A percentile compares a stretch with the other conserved stretches of the same genome.
These are phyloP conservation scores for Crithidia fasciculata DNA, from an alignment of 208 protist genomes.

Conservation along the genomic window DNA sequence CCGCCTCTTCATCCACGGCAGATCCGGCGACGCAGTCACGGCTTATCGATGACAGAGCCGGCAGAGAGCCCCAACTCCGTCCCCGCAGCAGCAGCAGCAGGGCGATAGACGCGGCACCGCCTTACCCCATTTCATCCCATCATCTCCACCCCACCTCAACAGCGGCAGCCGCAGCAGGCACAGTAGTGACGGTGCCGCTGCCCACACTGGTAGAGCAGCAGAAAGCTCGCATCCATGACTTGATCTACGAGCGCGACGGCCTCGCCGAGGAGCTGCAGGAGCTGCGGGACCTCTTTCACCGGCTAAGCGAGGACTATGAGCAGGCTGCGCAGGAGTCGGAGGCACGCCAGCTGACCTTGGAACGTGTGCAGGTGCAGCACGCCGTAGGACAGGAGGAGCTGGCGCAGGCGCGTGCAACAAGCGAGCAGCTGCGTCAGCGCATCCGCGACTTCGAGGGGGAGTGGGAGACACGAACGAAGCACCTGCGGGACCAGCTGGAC, in stretches of 20 bases:
- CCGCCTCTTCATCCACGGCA: neutral
- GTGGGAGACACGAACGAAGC: constrained; percentile 41
- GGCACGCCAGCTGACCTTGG: constrained; percentile 22
- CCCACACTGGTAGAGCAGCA: constrained; percentile 41
- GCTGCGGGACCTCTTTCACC: constrained; percentile 49
- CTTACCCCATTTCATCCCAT: neutral
- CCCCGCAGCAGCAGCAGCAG: too few relatives aligned
- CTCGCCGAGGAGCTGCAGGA: constrained; percentile 37
- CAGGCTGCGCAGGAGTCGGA: constrained; percentile 25
- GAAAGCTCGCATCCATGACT: constrained; percentile 28
- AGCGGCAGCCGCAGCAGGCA: neutral
- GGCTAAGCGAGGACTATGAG: constrained; percentile 50
- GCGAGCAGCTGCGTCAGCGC: constrained; percentile 31
- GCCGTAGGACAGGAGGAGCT: constrained; percentile 41
- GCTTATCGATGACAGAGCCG: too few relatives aligned
- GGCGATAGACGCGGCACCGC: too few relatives aligned
- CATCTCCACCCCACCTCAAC: neutral
- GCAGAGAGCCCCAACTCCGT: too few relatives aligned
- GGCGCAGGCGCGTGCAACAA: constrained; percentile 10
- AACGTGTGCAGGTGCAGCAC: constrained; percentile 24
- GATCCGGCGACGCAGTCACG: neutral
- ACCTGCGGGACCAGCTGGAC: constrained; percentile 45
- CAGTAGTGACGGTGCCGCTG: constrained; percentile 13
- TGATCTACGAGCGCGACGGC: constrained; percentile 45
- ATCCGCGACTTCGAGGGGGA: constrained; percentile 41